A percentile compares a stretch with the other conserved stretches of the same genome.
These are phyloP conservation scores for Drosera spatulata DNA, from an alignment of 179 eudicot genomes.

Conservation along the genomic window DNA sequence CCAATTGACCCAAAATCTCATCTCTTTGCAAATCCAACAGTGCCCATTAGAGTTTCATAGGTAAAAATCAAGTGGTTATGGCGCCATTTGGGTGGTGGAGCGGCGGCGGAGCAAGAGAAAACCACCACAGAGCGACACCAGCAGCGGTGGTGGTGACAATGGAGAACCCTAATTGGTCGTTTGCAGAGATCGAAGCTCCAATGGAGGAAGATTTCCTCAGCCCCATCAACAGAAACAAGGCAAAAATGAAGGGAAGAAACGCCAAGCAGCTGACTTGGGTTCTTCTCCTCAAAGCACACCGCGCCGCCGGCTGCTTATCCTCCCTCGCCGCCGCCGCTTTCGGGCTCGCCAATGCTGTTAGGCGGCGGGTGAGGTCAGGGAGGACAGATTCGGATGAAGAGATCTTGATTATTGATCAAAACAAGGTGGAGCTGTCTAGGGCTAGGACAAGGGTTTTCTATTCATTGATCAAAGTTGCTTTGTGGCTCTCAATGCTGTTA, in stretches of 20 bases:
- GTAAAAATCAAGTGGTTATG: neutral
- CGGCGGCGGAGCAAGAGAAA: slow-evolving; percentile 36
- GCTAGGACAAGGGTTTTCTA: slow-evolving; percentile 11
- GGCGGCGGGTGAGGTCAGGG: slow-evolving; percentile 64
- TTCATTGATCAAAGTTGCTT: slow-evolving; percentile 31
- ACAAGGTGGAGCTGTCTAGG: no score
- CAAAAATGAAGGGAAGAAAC: slow-evolving; percentile 45
- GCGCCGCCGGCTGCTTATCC: slow-evolving; percentile 79
- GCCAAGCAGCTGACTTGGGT: slow-evolving; percentile 97
- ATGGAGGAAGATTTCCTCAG: slow-evolving; percentile 28
- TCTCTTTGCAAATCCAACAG: neutral
- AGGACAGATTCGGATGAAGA: slow-evolving; percentile 31
- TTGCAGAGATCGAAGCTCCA: slow-evolving; percentile 58
- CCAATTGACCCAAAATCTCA: slow-evolving; percentile 4
- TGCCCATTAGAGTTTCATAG: neutral
- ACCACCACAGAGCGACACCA: slow-evolving; percentile 51
- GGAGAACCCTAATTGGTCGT: slow-evolving; percentile 89
- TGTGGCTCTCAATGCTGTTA: slow-evolving; percentile 32
- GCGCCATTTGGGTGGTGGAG: slow-evolving; percentile 30
- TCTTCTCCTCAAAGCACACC: slow-evolving; percentile 79
- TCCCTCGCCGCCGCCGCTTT: slow-evolving; percentile 46
- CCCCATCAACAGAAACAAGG: slow-evolving; percentile 6
- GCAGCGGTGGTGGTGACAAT: slow-evolving; percentile 55
- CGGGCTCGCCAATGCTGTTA: slow-evolving; percentile 43
- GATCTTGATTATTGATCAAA: neutral